Conservation (phyloP, 2,329 filamentous ascomycete species). For the Ophiocordyceps camponoti-leonardi region DNA sequence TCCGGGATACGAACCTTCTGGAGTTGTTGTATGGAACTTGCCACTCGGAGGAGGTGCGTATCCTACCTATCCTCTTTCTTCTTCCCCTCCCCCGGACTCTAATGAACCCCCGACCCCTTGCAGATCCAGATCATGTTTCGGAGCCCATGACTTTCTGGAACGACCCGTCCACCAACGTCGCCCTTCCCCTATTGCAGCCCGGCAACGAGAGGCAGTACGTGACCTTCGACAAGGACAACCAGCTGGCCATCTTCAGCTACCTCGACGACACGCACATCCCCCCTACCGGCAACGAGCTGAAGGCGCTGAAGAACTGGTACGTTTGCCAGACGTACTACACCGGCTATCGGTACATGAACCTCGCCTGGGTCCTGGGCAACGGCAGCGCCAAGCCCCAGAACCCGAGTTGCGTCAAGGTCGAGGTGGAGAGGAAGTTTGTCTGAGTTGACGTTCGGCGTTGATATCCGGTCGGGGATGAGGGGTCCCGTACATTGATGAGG, state of each 20-base stretch:
- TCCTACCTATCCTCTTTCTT: not conserved
- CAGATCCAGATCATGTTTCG: constrained; percentile 1
- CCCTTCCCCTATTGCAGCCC: constrained; percentile 5
- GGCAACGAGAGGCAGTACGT: constrained; percentile 8
- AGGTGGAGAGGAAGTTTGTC: constrained; percentile 6
- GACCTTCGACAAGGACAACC: constrained; percentile 6
- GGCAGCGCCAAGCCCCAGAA: constrained; percentile 6
- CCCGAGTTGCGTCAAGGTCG: constrained; percentile 8
- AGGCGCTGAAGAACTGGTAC: constrained; percentile 6
- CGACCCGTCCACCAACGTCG: constrained; percentile 8
- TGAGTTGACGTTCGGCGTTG: not conserved
- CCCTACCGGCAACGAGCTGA: not conserved
- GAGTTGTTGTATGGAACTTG: constrained; percentile 4
- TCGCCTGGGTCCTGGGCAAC: constrained; percentile 6
- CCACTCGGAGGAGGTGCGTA: not conserved
- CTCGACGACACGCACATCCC: constrained; percentile 5
- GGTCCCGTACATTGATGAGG: no score
- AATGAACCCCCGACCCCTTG: no score
- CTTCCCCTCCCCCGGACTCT: no score
- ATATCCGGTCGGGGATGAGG: no score
- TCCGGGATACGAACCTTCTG: constrained; percentile 2
- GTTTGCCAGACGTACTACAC: constrained; percentile 5
- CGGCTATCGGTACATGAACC: constrained; percentile 5
- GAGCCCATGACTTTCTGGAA: constrained; percentile 5
- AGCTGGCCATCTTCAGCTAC: constrained; percentile 4